Base-by-base conservation (phyloP, 805 yeast species). In the Blastobotrys attinorum region DNA sequence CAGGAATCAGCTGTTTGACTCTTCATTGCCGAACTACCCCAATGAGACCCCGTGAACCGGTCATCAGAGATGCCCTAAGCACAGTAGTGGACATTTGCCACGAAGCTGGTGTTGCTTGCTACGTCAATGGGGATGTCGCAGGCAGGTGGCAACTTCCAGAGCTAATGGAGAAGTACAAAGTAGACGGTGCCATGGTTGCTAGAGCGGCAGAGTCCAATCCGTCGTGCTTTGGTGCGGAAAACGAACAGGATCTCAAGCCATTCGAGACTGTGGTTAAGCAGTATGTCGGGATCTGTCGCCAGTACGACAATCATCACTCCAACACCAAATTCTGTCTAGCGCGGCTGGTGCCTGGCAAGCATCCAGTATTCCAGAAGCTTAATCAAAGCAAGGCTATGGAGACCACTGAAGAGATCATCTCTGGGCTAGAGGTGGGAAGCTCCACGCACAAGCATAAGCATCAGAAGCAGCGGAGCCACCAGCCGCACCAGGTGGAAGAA, bases 181-280 rank as follows among this genome's bases (percentile, higher is more conserved):
- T 72, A 1, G 75, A 75, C 41, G 95, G 97, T 3, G 89, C 86
- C 4, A 90, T 92, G 98, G 79, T 89, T 55, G 98, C 97, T 1
- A 82, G 86, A 25, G 77, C 79, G 23, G 97, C 97, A 0, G 97
- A 92, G 63, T 58, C 73, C 4, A 89, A 92, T 58, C 92, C 95
- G 5, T 72, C 95, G 1, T 80, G 85, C 31, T 92, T 92, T 60
- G 25, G 47, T 7, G 48, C 48, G 2, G 29, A 44, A 18, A 11
- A 8, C 11, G 29, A 25, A 25, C 51, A 41, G 10, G 67, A 63
- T 0, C 72, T 74, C 3, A 58, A 71, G 38, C 66, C 74, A 0
- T 84, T 90, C 84, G 68, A 63, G 21, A 58, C 66, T 21, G 64
- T 75, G 8, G 70, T 77, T 8, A 69, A 67, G 37, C 82, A 85